Base-by-base conservation (phyloP, 108 stramenopile species). In the Nitzschia sp. region DNA sequence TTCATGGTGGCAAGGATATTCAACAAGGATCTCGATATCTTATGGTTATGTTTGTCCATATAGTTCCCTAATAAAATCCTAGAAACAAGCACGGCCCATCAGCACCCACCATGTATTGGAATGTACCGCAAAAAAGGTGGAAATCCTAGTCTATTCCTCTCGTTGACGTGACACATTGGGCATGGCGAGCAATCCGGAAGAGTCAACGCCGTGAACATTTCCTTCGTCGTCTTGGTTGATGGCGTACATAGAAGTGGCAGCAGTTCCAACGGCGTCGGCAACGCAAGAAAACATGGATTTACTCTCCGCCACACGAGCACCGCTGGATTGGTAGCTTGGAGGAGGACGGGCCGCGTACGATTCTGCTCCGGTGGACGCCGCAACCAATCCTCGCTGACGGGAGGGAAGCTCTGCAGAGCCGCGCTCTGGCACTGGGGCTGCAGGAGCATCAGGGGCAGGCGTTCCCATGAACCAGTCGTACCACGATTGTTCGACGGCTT, bases 221-320 rank as follows among this genome's bases (percentile, higher is more conserved):
- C 81, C 86, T 53, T 88, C 91, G 44, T 80, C 69, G 55, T 89
- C 86, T 34, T 54, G 79, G 10, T 57, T 53, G 19, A 80, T 66
- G 41, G 70, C 63, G 65, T 69, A 56, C 19, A 71, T 43, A 7
- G 76, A 55, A 6, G 72, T 71, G 24, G 83, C 81, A 6, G 86
- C 86, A 15, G 69, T 73, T 0, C 74, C 72, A 3, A 93, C 79
- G 17, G 79, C 78, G 77, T 93, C 88, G 51, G 84, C 78, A 12
- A 93, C 86, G 53, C 91, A 93, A 24, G 85, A 73, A 77, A 93
- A 86, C 51, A 92, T 75, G 42, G 85, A 81, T 54, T 82, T 69
- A 34, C 65, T 72, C 68, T 88, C 76, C 15, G 88, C 86, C 46
- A 86, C 80, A 21, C 86, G 77, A 22, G 85, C 86, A 63, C 83